Conservation (phyloP, 345 rosid genomes). For the Laguncularia racemosa region DNA sequence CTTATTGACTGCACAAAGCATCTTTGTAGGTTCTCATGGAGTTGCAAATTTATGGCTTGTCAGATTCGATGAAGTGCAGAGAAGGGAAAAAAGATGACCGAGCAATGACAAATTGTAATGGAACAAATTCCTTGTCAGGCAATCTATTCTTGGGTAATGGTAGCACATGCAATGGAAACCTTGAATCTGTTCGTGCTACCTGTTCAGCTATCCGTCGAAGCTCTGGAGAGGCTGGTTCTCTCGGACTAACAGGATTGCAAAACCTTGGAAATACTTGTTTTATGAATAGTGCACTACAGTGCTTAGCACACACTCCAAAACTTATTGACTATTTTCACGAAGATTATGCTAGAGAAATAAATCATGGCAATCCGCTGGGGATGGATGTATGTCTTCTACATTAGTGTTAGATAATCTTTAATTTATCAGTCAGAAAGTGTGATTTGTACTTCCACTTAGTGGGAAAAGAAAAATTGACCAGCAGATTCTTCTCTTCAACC, state of each 20-base stretch:
- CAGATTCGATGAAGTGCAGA: slow-evolving; percentile 74
- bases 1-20: slow-evolving; percentile 14
- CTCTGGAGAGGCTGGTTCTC: slow-evolving; percentile 83
- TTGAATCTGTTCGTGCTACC: slow-evolving; percentile 30
- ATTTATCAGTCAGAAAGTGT: slow-evolving; percentile 1
- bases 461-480: neutral
- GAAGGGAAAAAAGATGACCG: slow-evolving; percentile 72
- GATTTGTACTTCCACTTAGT: slow-evolving; percentile 8
- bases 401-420: no score
- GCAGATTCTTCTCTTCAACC: no score
- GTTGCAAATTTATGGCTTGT: slow-evolving; percentile 94
- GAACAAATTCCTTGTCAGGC: slow-evolving; percentile 27
- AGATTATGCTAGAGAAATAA: slow-evolving; percentile 83
- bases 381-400: slow-evolving; percentile 59
- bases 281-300: slow-evolving; percentile 96
- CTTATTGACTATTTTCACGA: slow-evolving; percentile 93
- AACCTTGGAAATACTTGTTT: slow-evolving; percentile 99
- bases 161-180: slow-evolving; percentile 35
- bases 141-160: slow-evolving; percentile 40
- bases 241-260: slow-evolving; percentile 94
- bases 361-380: slow-evolving; percentile 82
- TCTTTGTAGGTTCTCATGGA: slow-evolving; percentile 60
- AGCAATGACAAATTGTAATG: slow-evolving; percentile 37
- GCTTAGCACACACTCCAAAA: slow-evolving; percentile 97
- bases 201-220: slow-evolving; percentile 44